Conservation (phyloP, 2,329 filamentous ascomycete genomes). For the Ophiostoma sp. region DNA sequence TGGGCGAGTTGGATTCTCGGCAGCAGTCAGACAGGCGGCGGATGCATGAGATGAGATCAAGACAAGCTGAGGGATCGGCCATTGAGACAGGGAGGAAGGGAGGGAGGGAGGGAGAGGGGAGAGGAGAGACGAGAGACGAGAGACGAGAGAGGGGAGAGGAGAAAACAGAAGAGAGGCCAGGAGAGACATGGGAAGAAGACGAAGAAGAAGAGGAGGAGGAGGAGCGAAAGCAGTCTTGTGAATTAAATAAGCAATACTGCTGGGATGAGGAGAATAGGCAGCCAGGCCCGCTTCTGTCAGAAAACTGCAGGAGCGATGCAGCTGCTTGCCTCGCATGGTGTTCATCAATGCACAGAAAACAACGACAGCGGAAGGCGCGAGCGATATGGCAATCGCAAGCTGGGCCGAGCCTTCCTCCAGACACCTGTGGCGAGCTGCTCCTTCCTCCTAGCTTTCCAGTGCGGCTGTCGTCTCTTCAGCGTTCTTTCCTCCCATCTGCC, state of each 20-base stretch:
- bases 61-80: neutral
- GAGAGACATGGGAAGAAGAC: neutral
- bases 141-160: neutral
- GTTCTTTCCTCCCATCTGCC: no score
- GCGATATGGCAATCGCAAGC: neutral
- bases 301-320: slow-evolving; percentile 13
- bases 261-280: neutral
- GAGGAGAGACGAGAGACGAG: neutral
- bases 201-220: neutral
- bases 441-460: no score
- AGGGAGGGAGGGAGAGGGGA: neutral
- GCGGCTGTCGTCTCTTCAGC: no score
- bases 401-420: neutral
- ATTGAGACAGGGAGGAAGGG: no score
- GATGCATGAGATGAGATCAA: neutral
- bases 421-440: no score
- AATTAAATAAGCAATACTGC: neutral
- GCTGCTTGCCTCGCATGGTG: slow-evolving; percentile 2
- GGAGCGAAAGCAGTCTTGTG: neutral
- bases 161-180: neutral
- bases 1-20: neutral
- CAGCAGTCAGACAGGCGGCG: neutral
- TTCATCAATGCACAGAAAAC: neutral
- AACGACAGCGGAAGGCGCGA: neutral
- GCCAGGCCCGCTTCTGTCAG: slow-evolving; percentile 9